Conservation (phyloP, 768 basidiomycete species). For the Hygrophorus russula region DNA sequence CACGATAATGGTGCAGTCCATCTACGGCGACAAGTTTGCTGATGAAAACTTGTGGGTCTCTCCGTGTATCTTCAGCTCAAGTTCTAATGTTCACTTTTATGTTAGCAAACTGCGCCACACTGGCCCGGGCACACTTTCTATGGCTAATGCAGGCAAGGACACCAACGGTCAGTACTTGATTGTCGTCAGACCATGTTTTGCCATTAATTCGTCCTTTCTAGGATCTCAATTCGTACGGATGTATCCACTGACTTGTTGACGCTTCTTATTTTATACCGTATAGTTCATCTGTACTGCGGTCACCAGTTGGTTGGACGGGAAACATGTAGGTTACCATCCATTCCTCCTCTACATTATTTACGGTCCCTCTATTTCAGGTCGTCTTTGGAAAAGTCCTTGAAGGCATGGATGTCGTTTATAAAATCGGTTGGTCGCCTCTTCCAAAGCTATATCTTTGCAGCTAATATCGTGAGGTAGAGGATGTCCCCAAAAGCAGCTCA, state of each 20-base stretch:
- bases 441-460: not conserved
- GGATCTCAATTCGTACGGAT: constrained; percentile 81
- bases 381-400: constrained; percentile 91
- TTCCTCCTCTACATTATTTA: not conserved
- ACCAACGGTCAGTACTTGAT: constrained; percentile 61
- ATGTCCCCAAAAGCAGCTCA: constrained; percentile 52
- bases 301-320: constrained; percentile 86
- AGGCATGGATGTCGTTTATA: constrained; percentile 77
- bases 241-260: constrained; percentile 1
- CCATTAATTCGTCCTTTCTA: constrained; percentile 16
- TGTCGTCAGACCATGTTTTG: not conserved
- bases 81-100: constrained; percentile 4
- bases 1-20: constrained; percentile 40
- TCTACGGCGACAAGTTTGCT: constrained; percentile 82
- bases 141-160: constrained; percentile 91
- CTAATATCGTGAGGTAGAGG: constrained; percentile 36
- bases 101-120: constrained; percentile 91
- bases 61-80: not conserved
- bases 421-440: constrained; percentile 47
- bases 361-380: constrained; percentile 34
- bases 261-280: constrained; percentile 7
- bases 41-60: constrained; percentile 88
- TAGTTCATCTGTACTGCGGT: constrained; percentile 89
- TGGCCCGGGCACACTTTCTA: constrained; percentile 76
- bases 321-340: constrained; percentile 46